Base-by-base conservation (phyloP, 2,329 filamentous ascomycete genomes). In the Hypoxylon sp. region DNA sequence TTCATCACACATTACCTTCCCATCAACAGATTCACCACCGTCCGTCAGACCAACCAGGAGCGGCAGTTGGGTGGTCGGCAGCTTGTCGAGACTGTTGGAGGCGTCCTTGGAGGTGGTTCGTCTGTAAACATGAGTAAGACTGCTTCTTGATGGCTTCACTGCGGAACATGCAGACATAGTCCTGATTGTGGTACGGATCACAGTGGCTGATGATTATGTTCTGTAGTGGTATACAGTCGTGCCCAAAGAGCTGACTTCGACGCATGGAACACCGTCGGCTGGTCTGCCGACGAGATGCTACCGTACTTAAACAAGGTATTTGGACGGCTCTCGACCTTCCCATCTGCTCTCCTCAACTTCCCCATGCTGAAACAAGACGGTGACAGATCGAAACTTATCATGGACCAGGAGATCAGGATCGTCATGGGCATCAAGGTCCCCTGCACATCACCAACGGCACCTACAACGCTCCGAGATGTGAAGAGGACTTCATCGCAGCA, bases 251-350 rank as follows among this genome's bases (percentile, higher is more conserved):
- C 59, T 47, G 76, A 78, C 56, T 75, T 72, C 39, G 65, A 68
- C 48, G 32, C 35, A 1, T 68, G 65, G 65, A 60, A 68, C 6
- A 48, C 61, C 62, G 2, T 65, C 63, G 62, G 72, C 55, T 57
- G 72, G 72, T 56, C 65, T 21, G 65, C 71, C 51, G 64, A 62
- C 6, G 67, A 67, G 8, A 80, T 88, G 77, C 62, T 85, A 6
- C 83, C 85, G 0, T 82, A 84, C 61, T 75, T 86, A 70, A 86
- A 83, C 47, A 87, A 87, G 77, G 73, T 84, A 72, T 39, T 37
- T 51, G 24, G 17, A 35, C 11, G 17, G 13, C 8, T 35, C 27
- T 29, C 35, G 15, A 24, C 44, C 44, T 47, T 47, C 44, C 44
- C 44, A 24, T 47, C 44, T 47, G 44, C 7, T 11, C 19, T 47